Percentiles rank a stretch among this genome's conserved stretches.
phyloP scores from a whole-genome alignment of 2,329 filamentous ascomycete species.

The Aspergillus flavus region DNA sequence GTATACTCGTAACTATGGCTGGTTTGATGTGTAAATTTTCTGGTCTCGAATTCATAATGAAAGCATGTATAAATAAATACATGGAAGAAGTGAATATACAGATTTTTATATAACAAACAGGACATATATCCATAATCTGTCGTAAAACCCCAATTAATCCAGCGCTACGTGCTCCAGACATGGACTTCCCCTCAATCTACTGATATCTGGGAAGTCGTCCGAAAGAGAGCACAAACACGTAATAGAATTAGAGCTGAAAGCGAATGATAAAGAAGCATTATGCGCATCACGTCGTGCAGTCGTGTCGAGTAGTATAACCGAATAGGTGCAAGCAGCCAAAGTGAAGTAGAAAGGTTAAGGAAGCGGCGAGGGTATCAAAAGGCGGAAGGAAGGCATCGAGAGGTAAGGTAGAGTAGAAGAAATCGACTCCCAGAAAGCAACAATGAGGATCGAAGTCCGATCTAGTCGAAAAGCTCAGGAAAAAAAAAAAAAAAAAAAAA shows the following conservation, averaged over 20 bases:
- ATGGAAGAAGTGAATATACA: constrained; percentile 11
- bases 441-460: constrained; percentile 15
- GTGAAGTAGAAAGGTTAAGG: constrained; percentile 10
- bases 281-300: constrained; percentile 36
- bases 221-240: background rate
- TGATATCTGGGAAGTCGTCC: background rate
- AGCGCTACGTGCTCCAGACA: constrained; percentile 15
- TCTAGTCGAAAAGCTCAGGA: constrained; percentile 6
- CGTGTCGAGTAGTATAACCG: constrained; percentile 32
- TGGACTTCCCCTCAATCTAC: constrained; percentile 6
- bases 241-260: constrained; percentile 4
- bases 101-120: constrained; percentile 8
- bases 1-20: background rate
- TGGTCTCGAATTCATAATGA: constrained; percentile 6
- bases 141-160: constrained; percentile 18
- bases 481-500: background rate
- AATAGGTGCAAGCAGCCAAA: constrained; percentile 20
- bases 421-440: constrained; percentile 12
- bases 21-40: background rate
- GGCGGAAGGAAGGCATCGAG: constrained; percentile 9
- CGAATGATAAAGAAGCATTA: constrained; percentile 27
- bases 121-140: constrained; percentile 23
- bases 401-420: constrained; percentile 9
- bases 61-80: constrained; percentile 19
- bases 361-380: constrained; percentile 14